A percentile compares a stretch with the other conserved stretches of the same genome.
phyloP scores from a whole-genome alignment of 495 filamentous ascomycete genomes.

The Thermothielavioides terrestris region DNA sequence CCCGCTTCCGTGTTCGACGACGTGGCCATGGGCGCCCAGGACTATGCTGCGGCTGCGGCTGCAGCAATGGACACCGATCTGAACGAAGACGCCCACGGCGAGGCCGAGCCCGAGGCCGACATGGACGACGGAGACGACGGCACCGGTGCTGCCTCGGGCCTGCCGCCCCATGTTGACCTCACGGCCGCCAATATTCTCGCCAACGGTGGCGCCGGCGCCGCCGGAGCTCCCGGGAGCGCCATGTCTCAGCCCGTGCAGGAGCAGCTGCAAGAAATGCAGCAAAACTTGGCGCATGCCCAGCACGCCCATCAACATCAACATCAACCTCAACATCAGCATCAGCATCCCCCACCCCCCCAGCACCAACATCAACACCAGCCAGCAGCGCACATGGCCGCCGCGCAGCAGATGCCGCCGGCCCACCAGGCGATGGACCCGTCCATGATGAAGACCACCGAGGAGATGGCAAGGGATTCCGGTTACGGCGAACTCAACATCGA shows the following conservation, averaged over 20 bases:
- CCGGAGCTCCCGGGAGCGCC: neutral
- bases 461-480: constrained; percentile 33
- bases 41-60: constrained; percentile 32
- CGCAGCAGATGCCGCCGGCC: constrained; percentile 22
- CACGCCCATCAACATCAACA: constrained; percentile 19
- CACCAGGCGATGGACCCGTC: constrained; percentile 27
- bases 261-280: constrained; percentile 16
- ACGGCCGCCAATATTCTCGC: constrained; percentile 24
- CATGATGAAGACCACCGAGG: constrained; percentile 32
- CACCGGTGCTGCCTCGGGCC: constrained; percentile 12
- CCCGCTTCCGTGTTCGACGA: constrained; percentile 45
- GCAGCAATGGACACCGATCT: constrained; percentile 29
- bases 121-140: constrained; percentile 24
- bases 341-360: constrained; percentile 9
- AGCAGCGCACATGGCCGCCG: constrained; percentile 15
- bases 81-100: constrained; percentile 19
- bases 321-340: constrained; percentile 18
- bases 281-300: constrained; percentile 15
- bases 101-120: constrained; percentile 26
- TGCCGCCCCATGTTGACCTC: constrained; percentile 25
- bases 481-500: constrained; percentile 35
- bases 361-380: constrained; percentile 19
- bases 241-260: constrained; percentile 15
- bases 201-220: constrained; percentile 16
- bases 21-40: constrained; percentile 33